Evolutionary conservation across 768 basidiomycete genomes (phyloP), one percentile per base, ranked within the genome.

Genomic region (Kwoniella heveanensis): DNA sequence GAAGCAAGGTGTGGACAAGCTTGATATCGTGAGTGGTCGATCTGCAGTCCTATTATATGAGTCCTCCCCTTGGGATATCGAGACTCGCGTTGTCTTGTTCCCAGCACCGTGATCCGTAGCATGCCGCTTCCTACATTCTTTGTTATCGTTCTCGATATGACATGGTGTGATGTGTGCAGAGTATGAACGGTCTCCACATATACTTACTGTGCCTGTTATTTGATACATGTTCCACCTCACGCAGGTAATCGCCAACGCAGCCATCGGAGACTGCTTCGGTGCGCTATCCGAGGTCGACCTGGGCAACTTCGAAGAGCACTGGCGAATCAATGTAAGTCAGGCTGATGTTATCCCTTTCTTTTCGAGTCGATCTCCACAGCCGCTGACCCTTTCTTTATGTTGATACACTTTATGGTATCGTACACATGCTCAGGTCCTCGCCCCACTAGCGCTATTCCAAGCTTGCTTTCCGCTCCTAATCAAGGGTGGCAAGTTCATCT

Each of bases 401-500:
- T 13, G 39, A 44, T 17, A 46, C 39, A 22, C 8, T 7, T 52
- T 9, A 22, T 47, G 7, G 17, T 19, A 5, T 47, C 8, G 5
- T 47, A 22, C 46, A 27, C 27, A 26, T 53, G 25, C 21, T 19
- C 46, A 74, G 73, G 68, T 70, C 5, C 66, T 75, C 17, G 73
- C 68, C 19, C 55, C 62, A 2, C 47, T 75, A 7, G 57, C 66
- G 12, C 48, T 75, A 48, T 75, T 62, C 36, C 73, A 75, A 65
- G 73, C 73, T 25, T 62, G 62, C 47, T 54, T 70, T 7, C 71
- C 71, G 3, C 57, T 70, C 8, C 62, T 75, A 47, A 44, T 58
- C n/a, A 57, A 66, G 25, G 71, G 69, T 19, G 56, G 62, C 0
- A 75, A 75, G 36, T 75, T 72, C 69, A 57, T 75, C 49, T 70